A percentile compares a stretch with the other conserved stretches of the same genome.
Conservation (phyloP, 306 rosid genomes). For the Casuarina glauca region DNA sequence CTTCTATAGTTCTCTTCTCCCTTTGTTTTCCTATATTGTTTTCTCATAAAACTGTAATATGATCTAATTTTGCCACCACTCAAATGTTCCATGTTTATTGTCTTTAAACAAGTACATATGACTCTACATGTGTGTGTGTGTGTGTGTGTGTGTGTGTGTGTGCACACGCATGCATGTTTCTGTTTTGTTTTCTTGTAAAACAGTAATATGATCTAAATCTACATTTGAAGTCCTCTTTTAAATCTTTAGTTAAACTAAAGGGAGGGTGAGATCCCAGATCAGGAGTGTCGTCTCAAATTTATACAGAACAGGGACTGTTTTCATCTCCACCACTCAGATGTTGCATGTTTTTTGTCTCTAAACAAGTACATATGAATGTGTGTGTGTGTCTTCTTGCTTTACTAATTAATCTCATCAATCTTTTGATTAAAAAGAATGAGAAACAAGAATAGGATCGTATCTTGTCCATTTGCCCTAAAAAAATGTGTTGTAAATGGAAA, state of each 20-base stretch:
- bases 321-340: background rate
- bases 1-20: background rate
- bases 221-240: background rate
- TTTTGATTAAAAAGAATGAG: background rate
- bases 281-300: background rate
- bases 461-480: background rate
- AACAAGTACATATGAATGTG: no score
- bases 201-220: background rate
- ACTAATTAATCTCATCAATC: background rate
- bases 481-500: background rate
- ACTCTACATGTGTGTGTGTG: no score
- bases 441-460: constrained; percentile 6
- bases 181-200: no score
- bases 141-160: no score
- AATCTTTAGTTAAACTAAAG: background rate
- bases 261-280: no score
- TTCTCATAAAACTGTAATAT: no score
- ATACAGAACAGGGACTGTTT: no score
- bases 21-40: no score
- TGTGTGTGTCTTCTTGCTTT: background rate
- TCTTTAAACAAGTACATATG: no score
- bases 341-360: constrained; percentile 1
- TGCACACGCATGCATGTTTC: no score
- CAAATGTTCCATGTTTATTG: no score
- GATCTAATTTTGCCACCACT: no score